These are phyloP conservation scores for Nidularia sp. DNA, from an alignment of 768 basidiomycete genomes.

Conservation along the genomic window DNA sequence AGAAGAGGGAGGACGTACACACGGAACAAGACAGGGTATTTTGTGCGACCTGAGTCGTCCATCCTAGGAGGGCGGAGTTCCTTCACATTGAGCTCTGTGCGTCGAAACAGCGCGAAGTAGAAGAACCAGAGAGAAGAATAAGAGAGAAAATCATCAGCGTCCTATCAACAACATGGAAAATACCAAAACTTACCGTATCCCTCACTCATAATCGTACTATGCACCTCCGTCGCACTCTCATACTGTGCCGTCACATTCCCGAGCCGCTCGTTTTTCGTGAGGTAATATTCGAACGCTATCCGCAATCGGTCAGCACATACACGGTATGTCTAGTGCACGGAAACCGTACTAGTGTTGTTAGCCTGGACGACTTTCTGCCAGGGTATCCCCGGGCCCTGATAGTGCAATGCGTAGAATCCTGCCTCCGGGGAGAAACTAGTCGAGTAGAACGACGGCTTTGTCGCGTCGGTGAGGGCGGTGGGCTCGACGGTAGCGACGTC, in stretches of 20 bases:
- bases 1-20: slow-evolving; percentile 45
- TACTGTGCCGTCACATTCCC: slow-evolving; percentile 62
- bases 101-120: no score
- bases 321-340: not conserved
- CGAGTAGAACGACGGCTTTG: slow-evolving; percentile 53
- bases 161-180: not conserved
- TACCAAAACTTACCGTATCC: slow-evolving; percentile 60
- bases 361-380: slow-evolving; percentile 78
- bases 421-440: slow-evolving; percentile 81
- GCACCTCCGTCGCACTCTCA: slow-evolving; percentile 64
- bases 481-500: slow-evolving; percentile 22
- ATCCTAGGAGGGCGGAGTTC: slow-evolving; percentile 90
- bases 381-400: slow-evolving; percentile 79
- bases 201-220: slow-evolving; percentile 74
- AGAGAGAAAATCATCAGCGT: not conserved
- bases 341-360: slow-evolving; percentile 31
- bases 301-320: not conserved
- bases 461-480: slow-evolving; percentile 48
- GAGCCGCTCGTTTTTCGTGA: slow-evolving; percentile 70
- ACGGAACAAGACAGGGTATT: slow-evolving; percentile 91
- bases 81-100: slow-evolving; percentile 78
- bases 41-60: slow-evolving; percentile 92
- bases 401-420: slow-evolving; percentile 79
- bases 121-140: not conserved
- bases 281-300: slow-evolving; percentile 56